phyloP scores from a whole-genome alignment of 2,329 filamentous ascomycete species.

The Beauveria brongniartii region DNA sequence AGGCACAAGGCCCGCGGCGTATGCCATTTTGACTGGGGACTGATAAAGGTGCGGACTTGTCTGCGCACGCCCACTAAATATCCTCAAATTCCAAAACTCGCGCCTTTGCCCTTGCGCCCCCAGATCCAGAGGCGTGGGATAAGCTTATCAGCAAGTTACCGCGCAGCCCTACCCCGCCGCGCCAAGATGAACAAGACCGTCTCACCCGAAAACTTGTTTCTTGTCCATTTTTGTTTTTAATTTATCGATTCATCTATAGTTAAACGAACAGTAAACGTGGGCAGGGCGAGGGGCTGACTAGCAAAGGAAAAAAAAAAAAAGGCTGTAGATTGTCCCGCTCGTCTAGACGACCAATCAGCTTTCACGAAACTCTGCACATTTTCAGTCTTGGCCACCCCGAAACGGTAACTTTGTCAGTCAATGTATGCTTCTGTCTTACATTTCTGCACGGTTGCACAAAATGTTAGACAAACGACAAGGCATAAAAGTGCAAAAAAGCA shows the following conservation, averaged over 20 bases:
- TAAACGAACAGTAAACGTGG: too few relatives aligned
- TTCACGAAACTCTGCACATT: background rate
- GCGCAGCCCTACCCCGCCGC: background rate
- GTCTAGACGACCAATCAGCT: slow-evolving; percentile 4
- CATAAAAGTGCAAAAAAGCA: too few relatives aligned
- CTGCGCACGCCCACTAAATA: background rate
- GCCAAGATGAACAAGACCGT: too few relatives aligned
- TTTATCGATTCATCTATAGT: too few relatives aligned
- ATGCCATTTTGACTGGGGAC: too few relatives aligned
- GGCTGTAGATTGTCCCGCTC: background rate
- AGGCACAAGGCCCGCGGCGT: too few relatives aligned
- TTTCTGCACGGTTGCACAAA: too few relatives aligned
- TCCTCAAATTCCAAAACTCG: too few relatives aligned
- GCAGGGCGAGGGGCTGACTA: background rate
- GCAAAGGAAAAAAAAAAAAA: background rate
- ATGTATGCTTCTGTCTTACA: too few relatives aligned
- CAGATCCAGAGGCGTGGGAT: background rate
- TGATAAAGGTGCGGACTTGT: background rate
- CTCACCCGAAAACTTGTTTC: too few relatives aligned
- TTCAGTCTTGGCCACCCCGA: background rate
- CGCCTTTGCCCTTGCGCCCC: background rate
- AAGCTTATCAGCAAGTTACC: too few relatives aligned
- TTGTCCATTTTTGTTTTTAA: background rate
- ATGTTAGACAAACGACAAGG: too few relatives aligned
- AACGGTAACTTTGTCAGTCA: background rate